A percentile compares a stretch with the other conserved stretches of the same genome.
Conservation (phyloP, 345 rosid genomes). For the Durio zibethinus region DNA sequence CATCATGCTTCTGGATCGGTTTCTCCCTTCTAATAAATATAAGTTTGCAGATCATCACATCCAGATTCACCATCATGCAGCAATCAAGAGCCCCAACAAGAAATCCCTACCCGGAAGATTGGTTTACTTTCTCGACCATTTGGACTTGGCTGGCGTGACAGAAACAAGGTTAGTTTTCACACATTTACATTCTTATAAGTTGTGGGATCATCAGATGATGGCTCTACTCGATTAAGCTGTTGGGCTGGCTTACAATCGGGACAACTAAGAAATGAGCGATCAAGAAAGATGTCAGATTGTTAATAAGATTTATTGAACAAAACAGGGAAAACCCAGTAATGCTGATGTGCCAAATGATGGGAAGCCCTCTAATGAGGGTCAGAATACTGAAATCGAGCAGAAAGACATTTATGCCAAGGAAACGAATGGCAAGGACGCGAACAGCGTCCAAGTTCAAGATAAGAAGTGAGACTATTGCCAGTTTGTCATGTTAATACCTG, state of each 20-base stretch:
- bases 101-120: slow-evolving; percentile 67
- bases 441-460: slow-evolving; percentile 21
- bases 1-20: not conserved
- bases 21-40: slow-evolving; percentile 9
- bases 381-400: slow-evolving; percentile 30
- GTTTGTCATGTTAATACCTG: not conserved
- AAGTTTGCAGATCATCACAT: slow-evolving; percentile 44
- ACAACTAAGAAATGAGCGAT: not conserved
- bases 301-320: slow-evolving; percentile 14
- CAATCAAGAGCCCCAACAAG: slow-evolving; percentile 62
- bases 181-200: not conserved
- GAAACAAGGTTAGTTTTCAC: slow-evolving; percentile 63
- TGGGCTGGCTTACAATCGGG: not conserved
- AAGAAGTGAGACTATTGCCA: slow-evolving; percentile 26
- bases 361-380: slow-evolving; percentile 46
- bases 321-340: slow-evolving; percentile 44
- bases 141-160: slow-evolving; percentile 97
- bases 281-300: not conserved
- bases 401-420: slow-evolving; percentile 32
- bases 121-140: slow-evolving; percentile 84
- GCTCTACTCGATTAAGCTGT: not conserved
- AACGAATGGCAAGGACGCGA: slow-evolving; percentile 21
- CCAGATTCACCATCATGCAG: slow-evolving; percentile 46
- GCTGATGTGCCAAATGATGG: slow-evolving; percentile 36
- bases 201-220: not conserved